phyloP scores from a whole-genome alignment of 768 basidiomycete genomes.

The Amanita exitialis region DNA sequence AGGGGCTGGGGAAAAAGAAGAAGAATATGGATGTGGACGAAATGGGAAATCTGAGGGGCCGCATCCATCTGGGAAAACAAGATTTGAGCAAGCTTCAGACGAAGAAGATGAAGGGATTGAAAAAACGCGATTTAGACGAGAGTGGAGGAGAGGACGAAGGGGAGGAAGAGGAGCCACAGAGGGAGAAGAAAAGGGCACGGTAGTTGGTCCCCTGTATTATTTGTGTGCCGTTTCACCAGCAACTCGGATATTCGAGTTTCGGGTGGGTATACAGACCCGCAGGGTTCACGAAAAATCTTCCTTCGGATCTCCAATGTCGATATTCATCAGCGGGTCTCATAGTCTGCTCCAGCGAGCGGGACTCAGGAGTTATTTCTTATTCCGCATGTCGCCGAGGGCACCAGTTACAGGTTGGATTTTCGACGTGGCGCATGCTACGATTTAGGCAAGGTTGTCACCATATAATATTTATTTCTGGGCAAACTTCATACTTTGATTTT shows the following conservation, averaged over 20 bases:
- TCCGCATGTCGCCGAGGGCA: background rate
- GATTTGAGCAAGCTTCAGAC: conserved; percentile 81
- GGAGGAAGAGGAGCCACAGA: conserved; percentile 9
- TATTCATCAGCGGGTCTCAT: background rate
- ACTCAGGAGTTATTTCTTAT: background rate
- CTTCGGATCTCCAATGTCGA: background rate
- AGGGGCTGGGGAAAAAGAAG: conserved; percentile 81
- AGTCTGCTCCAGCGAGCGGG: background rate
- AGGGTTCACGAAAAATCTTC: background rate
- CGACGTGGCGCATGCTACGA: background rate
- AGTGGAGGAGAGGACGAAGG: conserved; percentile 15
- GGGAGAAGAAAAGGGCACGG: conserved; percentile 6
- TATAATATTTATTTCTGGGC: conserved; percentile 5
- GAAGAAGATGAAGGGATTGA: conserved; percentile 93
- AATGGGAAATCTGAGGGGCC: conserved; percentile 93
- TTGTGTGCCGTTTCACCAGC: too few species aligned
- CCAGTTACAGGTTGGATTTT: background rate
- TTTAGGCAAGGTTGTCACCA: background rate
- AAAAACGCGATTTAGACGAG: conserved; percentile 16
- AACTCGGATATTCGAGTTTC: background rate
- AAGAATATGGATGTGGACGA: conserved; percentile 96
- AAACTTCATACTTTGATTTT: background rate
- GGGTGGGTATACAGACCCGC: background rate
- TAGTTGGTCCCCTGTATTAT: too few species aligned
- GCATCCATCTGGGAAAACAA: conserved; percentile 84